Percentiles rank a stretch among this genome's conserved stretches.
Conservation (phyloP, 345 rosid species). For the Stellera chamaejasme region DNA sequence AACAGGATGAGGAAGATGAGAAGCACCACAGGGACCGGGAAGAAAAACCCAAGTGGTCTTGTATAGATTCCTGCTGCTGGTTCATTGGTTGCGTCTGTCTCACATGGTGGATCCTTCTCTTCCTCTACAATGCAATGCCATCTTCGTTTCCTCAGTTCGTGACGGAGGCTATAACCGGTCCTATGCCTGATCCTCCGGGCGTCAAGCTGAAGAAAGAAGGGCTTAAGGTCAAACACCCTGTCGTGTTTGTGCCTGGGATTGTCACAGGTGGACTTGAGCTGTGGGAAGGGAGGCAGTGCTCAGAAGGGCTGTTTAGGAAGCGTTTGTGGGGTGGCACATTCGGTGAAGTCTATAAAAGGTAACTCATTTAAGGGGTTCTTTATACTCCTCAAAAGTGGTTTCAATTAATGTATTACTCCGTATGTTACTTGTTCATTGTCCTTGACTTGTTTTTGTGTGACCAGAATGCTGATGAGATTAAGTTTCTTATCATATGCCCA, state of each 20-base stretch:
- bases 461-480: too few species aligned
- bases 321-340: slow-evolving; percentile 99
- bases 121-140: slow-evolving; percentile 83
- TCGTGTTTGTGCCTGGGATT: slow-evolving; percentile 91
- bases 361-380: slow-evolving; percentile 10
- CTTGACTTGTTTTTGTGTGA: too few species aligned
- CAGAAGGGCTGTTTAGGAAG: slow-evolving; percentile 85
- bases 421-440: neutral
- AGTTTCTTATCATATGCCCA: too few species aligned
- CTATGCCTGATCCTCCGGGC: slow-evolving; percentile 86
- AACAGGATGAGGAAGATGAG: slow-evolving; percentile 7
- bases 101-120: slow-evolving; percentile 83
- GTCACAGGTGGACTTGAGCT: slow-evolving; percentile 93
- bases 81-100: slow-evolving; percentile 71
- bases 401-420: too few species aligned
- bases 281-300: slow-evolving; percentile 92
- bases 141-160: slow-evolving; percentile 78
- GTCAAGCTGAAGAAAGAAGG: slow-evolving; percentile 85
- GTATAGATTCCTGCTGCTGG: slow-evolving; percentile 90
- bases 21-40: neutral
- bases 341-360: slow-evolving; percentile 96
- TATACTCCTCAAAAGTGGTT: neutral
- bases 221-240: slow-evolving; percentile 68
- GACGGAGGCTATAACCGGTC: slow-evolving; percentile 93
- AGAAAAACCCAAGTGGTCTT: slow-evolving; percentile 49